These are phyloP conservation scores for Fremontodendron californicum DNA, from an alignment of 345 rosid genomes.

Conservation along the genomic window DNA sequence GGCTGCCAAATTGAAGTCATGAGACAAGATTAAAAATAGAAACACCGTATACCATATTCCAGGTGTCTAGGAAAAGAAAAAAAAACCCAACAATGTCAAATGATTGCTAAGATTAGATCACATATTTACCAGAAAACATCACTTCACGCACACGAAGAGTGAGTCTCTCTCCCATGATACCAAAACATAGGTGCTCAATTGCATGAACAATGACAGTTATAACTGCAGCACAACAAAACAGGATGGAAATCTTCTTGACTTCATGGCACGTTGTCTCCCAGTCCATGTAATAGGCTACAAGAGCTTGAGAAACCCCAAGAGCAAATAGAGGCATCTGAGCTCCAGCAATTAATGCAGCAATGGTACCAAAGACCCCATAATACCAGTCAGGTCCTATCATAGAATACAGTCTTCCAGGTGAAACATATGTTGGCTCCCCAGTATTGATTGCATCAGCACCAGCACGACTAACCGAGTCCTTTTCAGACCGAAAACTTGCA, in stretches of 20 bases:
- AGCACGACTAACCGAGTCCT: constrained; percentile 52
- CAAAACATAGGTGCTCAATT: constrained; percentile 66
- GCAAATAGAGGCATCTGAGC: constrained; percentile 96
- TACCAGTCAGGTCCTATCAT: constrained; percentile 92
- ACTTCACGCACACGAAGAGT: constrained; percentile 82
- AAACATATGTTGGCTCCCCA: constrained; percentile 38
- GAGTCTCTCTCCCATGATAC: constrained; percentile 90
- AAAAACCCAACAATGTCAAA: neutral
- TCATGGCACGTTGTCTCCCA: constrained; percentile 73
- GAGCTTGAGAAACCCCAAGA: constrained; percentile 89
- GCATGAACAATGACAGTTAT: constrained; percentile 58
- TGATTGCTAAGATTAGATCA: neutral
- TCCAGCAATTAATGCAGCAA: constrained; percentile 73
- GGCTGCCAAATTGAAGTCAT: constrained; percentile 38
- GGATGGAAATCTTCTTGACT: constrained; percentile 63
- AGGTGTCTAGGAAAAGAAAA: neutral
- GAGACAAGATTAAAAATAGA: neutral
- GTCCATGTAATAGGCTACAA: constrained; percentile 71
- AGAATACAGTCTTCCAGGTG: constrained; percentile 58
- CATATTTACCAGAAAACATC: constrained; percentile 63
- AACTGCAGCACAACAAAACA: constrained; percentile 66
- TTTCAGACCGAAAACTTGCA: constrained; percentile 78
- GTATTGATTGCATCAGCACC: constrained; percentile 44
- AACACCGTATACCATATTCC: neutral
- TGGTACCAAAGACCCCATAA: constrained; percentile 63